Evolutionary conservation across 2,329 filamentous ascomycete genomes (phyloP).

Genomic region (Phoma sp.): DNA sequence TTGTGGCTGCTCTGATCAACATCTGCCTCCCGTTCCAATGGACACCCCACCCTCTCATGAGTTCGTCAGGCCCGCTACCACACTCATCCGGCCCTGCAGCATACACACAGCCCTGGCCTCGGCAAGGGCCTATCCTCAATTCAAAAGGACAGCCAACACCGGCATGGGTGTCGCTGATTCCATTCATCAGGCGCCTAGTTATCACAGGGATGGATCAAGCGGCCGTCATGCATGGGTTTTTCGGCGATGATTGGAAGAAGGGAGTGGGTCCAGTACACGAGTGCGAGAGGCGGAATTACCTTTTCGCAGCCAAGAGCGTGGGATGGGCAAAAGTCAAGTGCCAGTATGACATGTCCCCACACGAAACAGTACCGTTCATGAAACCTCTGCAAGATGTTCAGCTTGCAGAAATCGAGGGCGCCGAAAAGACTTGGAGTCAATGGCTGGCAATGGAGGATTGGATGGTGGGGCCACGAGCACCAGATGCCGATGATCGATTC

Average conservation of each 20-base stretch:
- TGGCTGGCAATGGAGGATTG: slow-evolving; percentile 98
- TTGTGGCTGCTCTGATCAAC: slow-evolving; percentile 88
- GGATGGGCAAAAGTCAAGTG: slow-evolving; percentile 89
- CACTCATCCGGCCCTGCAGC: slow-evolving; percentile 41
- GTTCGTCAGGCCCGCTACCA: slow-evolving; percentile 43
- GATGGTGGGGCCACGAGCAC: slow-evolving; percentile 89
- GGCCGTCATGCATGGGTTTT: slow-evolving; percentile 90
- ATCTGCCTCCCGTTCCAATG: slow-evolving; percentile 89
- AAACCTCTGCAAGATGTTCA: slow-evolving; percentile 79
- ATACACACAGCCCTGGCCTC: slow-evolving; percentile 52
- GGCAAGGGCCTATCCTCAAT: slow-evolving; percentile 49
- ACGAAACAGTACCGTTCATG: slow-evolving; percentile 87
- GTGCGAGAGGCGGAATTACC: slow-evolving; percentile 88
- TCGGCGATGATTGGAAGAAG: slow-evolving; percentile 87
- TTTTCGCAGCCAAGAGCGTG: slow-evolving; percentile 93
- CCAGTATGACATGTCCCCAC: slow-evolving; percentile 84
- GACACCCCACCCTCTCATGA: slow-evolving; percentile 57
- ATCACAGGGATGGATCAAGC: slow-evolving; percentile 90
- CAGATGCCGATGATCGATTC: slow-evolving; percentile 49
- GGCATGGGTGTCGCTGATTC: slow-evolving; percentile 73
- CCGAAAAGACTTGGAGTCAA: slow-evolving; percentile 88
- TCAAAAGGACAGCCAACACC: slow-evolving; percentile 47
- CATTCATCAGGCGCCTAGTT: slow-evolving; percentile 88
- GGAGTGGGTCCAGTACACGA: slow-evolving; percentile 86
- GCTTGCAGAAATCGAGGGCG: slow-evolving; percentile 80